These are phyloP conservation scores for Aspergillus terreus DNA, from an alignment of 2,329 filamentous ascomycete species.

Conservation along the genomic window DNA sequence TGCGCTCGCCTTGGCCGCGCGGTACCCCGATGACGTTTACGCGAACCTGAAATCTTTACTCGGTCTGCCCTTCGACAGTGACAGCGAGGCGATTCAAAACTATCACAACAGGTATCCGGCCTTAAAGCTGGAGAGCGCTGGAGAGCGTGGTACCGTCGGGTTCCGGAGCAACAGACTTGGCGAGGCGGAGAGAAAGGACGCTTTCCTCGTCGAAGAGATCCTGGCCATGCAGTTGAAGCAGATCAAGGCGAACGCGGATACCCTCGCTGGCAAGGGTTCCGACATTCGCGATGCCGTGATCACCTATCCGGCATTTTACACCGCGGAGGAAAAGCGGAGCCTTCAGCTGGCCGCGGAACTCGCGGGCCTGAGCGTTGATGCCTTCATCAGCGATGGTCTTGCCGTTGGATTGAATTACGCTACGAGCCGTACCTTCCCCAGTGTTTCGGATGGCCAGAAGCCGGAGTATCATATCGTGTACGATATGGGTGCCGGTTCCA, in stretches of 20 bases:
- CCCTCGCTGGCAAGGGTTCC: conserved; percentile 70
- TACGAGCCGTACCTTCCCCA: conserved; percentile 83
- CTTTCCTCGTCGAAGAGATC: conserved; percentile 81
- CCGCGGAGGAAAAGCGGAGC: conserved; percentile 81
- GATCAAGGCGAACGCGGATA: conserved; percentile 83
- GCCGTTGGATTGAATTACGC: conserved; percentile 96
- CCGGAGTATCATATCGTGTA: conserved; percentile 91
- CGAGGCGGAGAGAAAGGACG: conserved; percentile 59
- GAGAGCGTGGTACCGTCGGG: conserved; percentile 64
- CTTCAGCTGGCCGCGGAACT: conserved; percentile 79
- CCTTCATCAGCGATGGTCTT: conserved; percentile 81
- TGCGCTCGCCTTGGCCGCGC: conserved; percentile 77
- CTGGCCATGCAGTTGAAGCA: conserved; percentile 95
- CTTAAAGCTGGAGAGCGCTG: conserved; percentile 60
- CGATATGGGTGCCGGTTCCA: conserved; percentile 95
- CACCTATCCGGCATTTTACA: conserved; percentile 87
- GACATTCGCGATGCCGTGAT: conserved; percentile 78
- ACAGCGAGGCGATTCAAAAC: conserved; percentile 55
- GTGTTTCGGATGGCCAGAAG: conserved; percentile 74
- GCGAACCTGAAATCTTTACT: conserved; percentile 88
- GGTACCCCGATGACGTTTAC: conserved; percentile 92
- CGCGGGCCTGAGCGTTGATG: conserved; percentile 80
- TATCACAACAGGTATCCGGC: conserved; percentile 77
- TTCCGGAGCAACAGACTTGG: conserved; percentile 72
- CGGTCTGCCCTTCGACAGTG: conserved; percentile 57